phyloP scores from a whole-genome alignment of 225 moss, liverwort and hornwort genomes.

The Bryum argenteum region DNA sequence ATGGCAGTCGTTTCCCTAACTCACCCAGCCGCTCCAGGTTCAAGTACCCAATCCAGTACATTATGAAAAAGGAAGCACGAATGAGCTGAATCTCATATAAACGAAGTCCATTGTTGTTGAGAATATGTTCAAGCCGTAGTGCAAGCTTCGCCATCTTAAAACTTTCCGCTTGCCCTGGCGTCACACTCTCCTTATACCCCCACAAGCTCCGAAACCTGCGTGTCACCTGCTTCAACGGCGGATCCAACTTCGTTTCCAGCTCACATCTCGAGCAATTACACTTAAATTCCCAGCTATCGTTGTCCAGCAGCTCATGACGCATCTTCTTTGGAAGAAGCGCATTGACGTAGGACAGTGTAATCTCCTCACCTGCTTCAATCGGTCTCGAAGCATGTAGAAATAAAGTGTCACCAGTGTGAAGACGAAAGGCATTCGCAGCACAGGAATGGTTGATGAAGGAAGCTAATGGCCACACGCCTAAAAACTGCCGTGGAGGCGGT shows the following conservation, averaged over 20 bases:
- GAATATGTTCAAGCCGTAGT: slow-evolving; percentile 55
- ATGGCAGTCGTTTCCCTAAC: slow-evolving; percentile 43
- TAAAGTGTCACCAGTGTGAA: slow-evolving; percentile 66
- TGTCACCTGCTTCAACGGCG: slow-evolving; percentile 55
- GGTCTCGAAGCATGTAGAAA: slow-evolving; percentile 74
- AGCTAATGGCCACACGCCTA: slow-evolving; percentile 72
- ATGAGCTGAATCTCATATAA: slow-evolving; percentile 61
- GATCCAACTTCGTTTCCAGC: slow-evolving; percentile 45
- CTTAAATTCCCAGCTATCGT: slow-evolving; percentile 72
- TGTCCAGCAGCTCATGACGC: slow-evolving; percentile 59
- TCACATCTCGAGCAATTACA: slow-evolving; percentile 72
- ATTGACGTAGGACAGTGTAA: slow-evolving; percentile 68
- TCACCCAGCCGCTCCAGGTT: slow-evolving; percentile 57
- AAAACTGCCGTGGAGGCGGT: slow-evolving; percentile 41
- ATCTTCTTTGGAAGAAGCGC: slow-evolving; percentile 61
- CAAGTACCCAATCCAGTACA: slow-evolving; percentile 64
- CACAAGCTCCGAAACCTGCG: slow-evolving; percentile 50
- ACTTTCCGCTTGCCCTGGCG: slow-evolving; percentile 55
- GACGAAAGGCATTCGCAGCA: slow-evolving; percentile 59
- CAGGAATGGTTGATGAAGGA: slow-evolving; percentile 90
- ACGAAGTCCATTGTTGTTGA: slow-evolving; percentile 49
- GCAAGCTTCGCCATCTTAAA: slow-evolving; percentile 68
- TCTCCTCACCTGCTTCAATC: slow-evolving; percentile 74
- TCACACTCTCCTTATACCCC: slow-evolving; percentile 61
- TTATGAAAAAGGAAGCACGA: slow-evolving; percentile 59